Evolutionary conservation across 164 flowering plant genomes (phyloP).

Genomic region (Paratinospora sagittata): DNA sequence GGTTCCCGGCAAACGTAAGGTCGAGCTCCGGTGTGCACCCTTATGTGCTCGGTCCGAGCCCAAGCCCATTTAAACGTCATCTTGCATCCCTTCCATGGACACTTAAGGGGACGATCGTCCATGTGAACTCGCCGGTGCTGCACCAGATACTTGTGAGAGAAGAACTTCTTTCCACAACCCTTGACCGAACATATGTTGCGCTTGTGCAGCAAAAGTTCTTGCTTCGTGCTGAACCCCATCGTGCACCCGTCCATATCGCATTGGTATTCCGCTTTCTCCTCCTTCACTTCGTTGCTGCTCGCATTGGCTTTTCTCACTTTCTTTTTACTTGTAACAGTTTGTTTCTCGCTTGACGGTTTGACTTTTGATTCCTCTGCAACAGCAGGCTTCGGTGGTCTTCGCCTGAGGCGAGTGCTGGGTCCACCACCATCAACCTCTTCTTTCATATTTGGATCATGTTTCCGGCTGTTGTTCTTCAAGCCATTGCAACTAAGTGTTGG

Average conservation of each 20-base stretch:
- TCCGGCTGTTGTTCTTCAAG: constrained; percentile 15
- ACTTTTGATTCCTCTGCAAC: constrained; percentile 6
- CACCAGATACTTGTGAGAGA: constrained; percentile 94
- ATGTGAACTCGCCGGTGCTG: constrained; percentile 90
- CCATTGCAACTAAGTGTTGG: constrained; percentile 18
- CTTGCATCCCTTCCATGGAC: constrained; percentile 99
- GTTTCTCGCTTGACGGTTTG: constrained; percentile 34
- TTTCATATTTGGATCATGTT: constrained; percentile 24
- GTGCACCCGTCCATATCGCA: constrained; percentile 89
- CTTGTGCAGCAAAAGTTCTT: constrained; percentile 69
- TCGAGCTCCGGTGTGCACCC: constrained; percentile 97
- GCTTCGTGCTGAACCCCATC: constrained; percentile 75
- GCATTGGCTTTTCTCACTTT: constrained; percentile 29
- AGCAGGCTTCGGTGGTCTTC: constrained; percentile 37
- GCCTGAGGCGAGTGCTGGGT: constrained; percentile 78
- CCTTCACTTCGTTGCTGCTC: constrained; percentile 16
- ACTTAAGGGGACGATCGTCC: constrained; percentile 90
- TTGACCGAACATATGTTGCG: constrained; percentile 77
- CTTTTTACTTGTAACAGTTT: constrained; percentile 19
- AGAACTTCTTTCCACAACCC: constrained; percentile 92
- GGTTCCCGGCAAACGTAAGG: constrained; percentile 78
- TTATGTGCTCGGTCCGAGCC: constrained; percentile 94
- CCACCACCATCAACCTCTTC: constrained; percentile 61
- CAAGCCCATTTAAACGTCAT: constrained; percentile 99
- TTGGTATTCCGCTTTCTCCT: constrained; percentile 46